These are phyloP conservation scores for Candida tetrigidarum DNA, from an alignment of 1,139 yeast genomes.

Conservation along the genomic window DNA sequence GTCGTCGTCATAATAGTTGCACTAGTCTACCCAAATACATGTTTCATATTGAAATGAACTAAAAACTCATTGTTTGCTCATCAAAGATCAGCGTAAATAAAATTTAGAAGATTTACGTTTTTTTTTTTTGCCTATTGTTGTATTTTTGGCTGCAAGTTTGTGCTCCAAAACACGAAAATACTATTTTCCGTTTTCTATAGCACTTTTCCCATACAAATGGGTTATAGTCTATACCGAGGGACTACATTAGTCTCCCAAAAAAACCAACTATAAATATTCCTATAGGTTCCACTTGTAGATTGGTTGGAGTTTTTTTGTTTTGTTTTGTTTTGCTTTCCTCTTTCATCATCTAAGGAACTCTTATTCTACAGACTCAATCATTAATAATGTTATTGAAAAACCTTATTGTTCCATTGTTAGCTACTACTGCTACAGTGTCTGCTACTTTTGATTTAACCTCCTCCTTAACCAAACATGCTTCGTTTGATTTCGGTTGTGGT, in stretches of 20 bases:
- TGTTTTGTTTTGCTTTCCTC: too few species aligned
- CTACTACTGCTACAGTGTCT: slow-evolving; percentile 5
- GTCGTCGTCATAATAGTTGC: not conserved
- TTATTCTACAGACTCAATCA: not conserved
- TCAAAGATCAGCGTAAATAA: not conserved
- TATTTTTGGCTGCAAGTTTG: slow-evolving; percentile 1
- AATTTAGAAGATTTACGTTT: not conserved
- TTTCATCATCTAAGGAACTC: too few species aligned
- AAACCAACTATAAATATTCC: not conserved
- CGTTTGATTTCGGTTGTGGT: slow-evolving; percentile 9
- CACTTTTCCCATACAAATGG: not conserved
- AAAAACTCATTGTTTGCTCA: not conserved
- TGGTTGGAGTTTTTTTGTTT: not conserved
- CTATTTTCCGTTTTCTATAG: not conserved
- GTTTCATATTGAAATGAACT: slow-evolving; percentile 4
- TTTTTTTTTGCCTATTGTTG: not conserved
- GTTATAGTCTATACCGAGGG: too few species aligned
- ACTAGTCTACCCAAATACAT: too few species aligned
- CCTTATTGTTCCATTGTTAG: slow-evolving; percentile 6
- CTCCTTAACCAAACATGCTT: slow-evolving; percentile 6
- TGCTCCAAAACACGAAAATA: not conserved
- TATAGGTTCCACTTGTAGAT: not conserved
- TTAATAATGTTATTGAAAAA: slow-evolving; percentile 6
- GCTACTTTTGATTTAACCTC: slow-evolving; percentile 4
- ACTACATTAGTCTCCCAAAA: too few species aligned